A percentile compares a stretch with the other conserved stretches of the same genome.
phyloP scores from a whole-genome alignment of 768 basidiomycete species.

The Lyophyllum semitale region DNA sequence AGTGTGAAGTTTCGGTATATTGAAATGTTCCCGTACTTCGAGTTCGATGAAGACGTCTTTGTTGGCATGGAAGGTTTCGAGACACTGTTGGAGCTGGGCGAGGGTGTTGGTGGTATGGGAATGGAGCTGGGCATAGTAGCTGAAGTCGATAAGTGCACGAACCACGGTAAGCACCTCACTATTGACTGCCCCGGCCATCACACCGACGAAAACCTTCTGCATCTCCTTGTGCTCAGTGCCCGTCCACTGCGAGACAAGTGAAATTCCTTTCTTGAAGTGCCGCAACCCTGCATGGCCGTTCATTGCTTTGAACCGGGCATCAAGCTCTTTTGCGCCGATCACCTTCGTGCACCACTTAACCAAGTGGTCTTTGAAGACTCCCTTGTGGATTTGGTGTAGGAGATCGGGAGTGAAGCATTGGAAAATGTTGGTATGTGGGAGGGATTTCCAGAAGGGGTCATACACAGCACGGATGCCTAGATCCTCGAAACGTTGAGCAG shows the following conservation, averaged over 20 bases:
- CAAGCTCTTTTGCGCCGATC: constrained; percentile 33
- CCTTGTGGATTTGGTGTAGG: constrained; percentile 36
- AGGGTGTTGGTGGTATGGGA: constrained; percentile 31
- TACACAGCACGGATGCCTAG: too few species aligned
- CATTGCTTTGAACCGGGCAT: constrained; percentile 30
- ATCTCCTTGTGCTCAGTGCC: too few species aligned
- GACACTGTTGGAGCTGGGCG: constrained; percentile 19
- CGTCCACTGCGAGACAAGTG: constrained; percentile 1
- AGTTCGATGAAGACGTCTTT: constrained; percentile 36
- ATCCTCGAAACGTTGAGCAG: too few species aligned
- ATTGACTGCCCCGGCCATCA: too few species aligned
- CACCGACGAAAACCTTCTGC: neutral
- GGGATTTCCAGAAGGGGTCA: too few species aligned
- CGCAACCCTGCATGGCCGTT: constrained; percentile 30
- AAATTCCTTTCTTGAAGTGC: too few species aligned
- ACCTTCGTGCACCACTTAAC: neutral
- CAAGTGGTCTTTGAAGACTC: constrained; percentile 33
- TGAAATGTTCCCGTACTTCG: constrained; percentile 34
- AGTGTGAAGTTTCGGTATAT: constrained; percentile 42
- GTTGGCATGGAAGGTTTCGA: constrained; percentile 36
- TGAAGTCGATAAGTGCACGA: constrained; percentile 38
- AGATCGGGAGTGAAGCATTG: constrained; percentile 37
- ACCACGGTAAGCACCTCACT: constrained; percentile 25
- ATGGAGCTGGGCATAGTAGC: constrained; percentile 36
- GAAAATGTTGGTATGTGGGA: constrained; percentile 25